Percentiles rank a stretch among this genome's conserved stretches.
Conservation (phyloP, 805 yeast genomes). For the Limtongozyma cylindracea region DNA sequence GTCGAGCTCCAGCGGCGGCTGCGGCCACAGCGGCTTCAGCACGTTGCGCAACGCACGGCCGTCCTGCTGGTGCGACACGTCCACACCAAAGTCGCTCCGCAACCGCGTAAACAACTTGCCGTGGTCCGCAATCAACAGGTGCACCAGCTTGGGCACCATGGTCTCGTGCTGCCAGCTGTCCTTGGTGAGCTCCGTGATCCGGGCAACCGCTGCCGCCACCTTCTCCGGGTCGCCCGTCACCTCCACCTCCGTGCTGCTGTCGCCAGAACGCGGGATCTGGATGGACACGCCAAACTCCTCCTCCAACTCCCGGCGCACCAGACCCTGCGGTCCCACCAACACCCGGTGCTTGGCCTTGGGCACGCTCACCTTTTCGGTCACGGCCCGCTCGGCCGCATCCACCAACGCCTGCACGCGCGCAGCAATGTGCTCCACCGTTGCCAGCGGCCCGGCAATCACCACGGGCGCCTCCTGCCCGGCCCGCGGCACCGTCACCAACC, state of each 20-base stretch:
- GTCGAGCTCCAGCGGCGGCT: slow-evolving; percentile 10
- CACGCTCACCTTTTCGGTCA: slow-evolving; percentile 24
- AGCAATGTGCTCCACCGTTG: slow-evolving; percentile 43
- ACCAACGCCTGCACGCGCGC: slow-evolving; percentile 37
- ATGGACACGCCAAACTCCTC: slow-evolving; percentile 38
- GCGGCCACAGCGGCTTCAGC: slow-evolving; percentile 17
- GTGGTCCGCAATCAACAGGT: slow-evolving; percentile 36
- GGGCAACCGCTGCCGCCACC: slow-evolving; percentile 34
- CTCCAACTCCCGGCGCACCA: slow-evolving; percentile 47
- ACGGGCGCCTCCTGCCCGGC: slow-evolving; percentile 32
- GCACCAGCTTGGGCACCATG: slow-evolving; percentile 29
- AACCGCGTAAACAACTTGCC: slow-evolving; percentile 36
- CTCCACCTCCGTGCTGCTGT: slow-evolving; percentile 21
- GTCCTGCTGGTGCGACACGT: slow-evolving; percentile 24
- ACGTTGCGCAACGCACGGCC: slow-evolving; percentile 22
- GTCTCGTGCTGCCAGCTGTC: slow-evolving; percentile 29
- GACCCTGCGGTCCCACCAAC: slow-evolving; percentile 64
- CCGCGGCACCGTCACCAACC: slow-evolving; percentile 45
- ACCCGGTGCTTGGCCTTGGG: slow-evolving; percentile 53
- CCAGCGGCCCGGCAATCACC: slow-evolving; percentile 49
- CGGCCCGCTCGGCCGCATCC: slow-evolving; percentile 32
- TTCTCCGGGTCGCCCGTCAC: slow-evolving; percentile 44
- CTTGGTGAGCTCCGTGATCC: slow-evolving; percentile 31
- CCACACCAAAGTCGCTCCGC: slow-evolving; percentile 24
- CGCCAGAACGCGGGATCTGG: slow-evolving; percentile 37